Evolutionary conservation across 2,329 filamentous ascomycete species (phyloP), one percentile per base, ranked within the genome.

Genomic region (Xylaria sp.): DNA sequence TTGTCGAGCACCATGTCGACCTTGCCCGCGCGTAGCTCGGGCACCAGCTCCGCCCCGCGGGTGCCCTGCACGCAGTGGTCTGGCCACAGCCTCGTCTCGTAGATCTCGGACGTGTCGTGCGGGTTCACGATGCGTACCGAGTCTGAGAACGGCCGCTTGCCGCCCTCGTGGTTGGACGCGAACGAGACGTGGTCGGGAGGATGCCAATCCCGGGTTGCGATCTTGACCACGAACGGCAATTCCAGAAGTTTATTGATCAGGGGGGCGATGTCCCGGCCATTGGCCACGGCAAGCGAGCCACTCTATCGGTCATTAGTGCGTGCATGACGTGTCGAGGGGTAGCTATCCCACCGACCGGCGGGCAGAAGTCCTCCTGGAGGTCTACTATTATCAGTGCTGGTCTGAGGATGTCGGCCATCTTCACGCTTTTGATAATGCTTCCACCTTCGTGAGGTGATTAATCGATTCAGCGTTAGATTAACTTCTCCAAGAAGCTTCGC

Each of bases 201-300:
- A 69, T 99, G 94, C 79, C 85, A 95, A 82, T 99, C 94, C 70
- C 91, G 88, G n/a, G 93, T 96, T 41, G 91, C 91, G 61, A 97
- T 76, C 63, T 88, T 90, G 65, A 89, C 71, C 38, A 77, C 72
- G 69, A 97, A 95, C 43, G 85, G 83, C 4, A 89, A 86, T 4
- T 72, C 62, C 52, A 97, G 84, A 42, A 97, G 86, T 44, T 74
- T 62, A 77, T 97, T 97, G 74, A 97, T 81, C 17, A 80, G 61
- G 2, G 85, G 79, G 7, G 87, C 81, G 55, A 96, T 86, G 59
- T 82, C 75, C 60, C 91, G 88, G 61, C 87, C 94, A 45, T 81
- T 76, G 50, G 83, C 69, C n/a, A 97, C 91, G 26, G 91, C 88
- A 46, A 99, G 86, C n/a, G 90, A 80, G 59, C 93, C 94, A 59